Evolutionary conservation across 2,329 filamentous ascomycete species (phyloP).

Genomic region (Verticillium dahliae): DNA sequence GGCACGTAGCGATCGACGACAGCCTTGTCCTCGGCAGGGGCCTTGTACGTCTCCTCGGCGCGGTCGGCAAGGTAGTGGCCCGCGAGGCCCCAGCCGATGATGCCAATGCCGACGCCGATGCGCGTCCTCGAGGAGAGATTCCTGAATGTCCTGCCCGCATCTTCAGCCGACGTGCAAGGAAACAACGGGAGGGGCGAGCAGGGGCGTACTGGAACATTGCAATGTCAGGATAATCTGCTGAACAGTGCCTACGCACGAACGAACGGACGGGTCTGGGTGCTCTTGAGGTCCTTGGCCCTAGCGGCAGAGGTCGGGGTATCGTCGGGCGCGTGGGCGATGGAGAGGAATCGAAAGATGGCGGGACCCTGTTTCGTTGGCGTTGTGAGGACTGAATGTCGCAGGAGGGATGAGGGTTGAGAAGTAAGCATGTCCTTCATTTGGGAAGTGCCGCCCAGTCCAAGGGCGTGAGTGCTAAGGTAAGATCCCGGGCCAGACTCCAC

Average conservation of each 20-base stretch:
- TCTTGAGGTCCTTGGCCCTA: too few relatives aligned
- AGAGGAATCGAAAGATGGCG: background rate
- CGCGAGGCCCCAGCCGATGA: constrained; percentile 69
- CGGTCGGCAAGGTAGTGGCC: constrained; percentile 70
- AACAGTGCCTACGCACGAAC: too few relatives aligned
- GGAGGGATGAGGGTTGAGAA: background rate
- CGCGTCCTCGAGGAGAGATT: constrained; percentile 65
- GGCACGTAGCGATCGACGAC: constrained; percentile 56
- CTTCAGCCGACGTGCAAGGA: background rate
- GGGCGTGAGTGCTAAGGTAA: too few relatives aligned
- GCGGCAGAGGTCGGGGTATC: too few relatives aligned
- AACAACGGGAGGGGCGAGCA: background rate
- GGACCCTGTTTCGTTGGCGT: too few relatives aligned
- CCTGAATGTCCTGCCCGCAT: constrained; percentile 57
- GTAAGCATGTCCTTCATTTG: background rate
- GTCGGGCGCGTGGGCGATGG: background rate
- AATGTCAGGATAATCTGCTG: background rate
- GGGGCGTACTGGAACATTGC: background rate
- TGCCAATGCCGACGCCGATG: constrained; percentile 62
- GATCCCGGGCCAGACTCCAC: too few relatives aligned
- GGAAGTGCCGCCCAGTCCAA: too few relatives aligned
- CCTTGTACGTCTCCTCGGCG: constrained; percentile 64
- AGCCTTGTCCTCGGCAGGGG: constrained; percentile 67
- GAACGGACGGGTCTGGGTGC: too few relatives aligned
- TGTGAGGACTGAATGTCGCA: too few relatives aligned